Percentiles rank a stretch among this genome's conserved stretches.
Evolutionary conservation across 1,284 basidiomycete species (phyloP).

Genomic region (Ustilago xerochloae): DNA sequence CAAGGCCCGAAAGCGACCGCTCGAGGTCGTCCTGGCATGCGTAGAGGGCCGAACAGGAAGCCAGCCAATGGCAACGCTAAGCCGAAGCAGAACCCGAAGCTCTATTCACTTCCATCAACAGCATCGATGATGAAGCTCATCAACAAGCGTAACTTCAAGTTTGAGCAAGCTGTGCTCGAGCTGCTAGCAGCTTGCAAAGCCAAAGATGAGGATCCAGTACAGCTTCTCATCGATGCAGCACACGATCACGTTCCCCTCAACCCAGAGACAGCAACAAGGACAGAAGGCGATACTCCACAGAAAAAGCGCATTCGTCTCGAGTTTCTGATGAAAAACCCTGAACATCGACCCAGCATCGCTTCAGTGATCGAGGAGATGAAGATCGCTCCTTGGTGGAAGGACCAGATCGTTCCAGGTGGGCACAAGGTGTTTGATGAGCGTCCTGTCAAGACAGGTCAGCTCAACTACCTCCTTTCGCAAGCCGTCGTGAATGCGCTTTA

Average conservation of each 20-base stretch:
- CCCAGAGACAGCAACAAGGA: slow-evolving; percentile 46
- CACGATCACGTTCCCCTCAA: slow-evolving; percentile 61
- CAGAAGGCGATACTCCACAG: slow-evolving; percentile 51
- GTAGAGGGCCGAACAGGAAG: slow-evolving; percentile 37
- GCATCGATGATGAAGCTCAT: slow-evolving; percentile 63
- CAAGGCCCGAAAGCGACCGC: slow-evolving; percentile 67
- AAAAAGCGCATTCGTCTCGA: slow-evolving; percentile 61
- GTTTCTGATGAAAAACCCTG: slow-evolving; percentile 56
- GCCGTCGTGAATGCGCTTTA: slow-evolving; percentile 75
- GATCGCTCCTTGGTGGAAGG: slow-evolving; percentile 61
- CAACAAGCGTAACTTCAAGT: slow-evolving; percentile 64
- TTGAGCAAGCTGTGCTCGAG: slow-evolving; percentile 63
- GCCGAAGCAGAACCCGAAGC: slow-evolving; percentile 33
- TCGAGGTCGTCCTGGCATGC: slow-evolving; percentile 56
- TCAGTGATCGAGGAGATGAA: slow-evolving; percentile 59
- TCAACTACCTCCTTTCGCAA: slow-evolving; percentile 58
- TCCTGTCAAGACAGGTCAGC: slow-evolving; percentile 41
- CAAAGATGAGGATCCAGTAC: slow-evolving; percentile 60
- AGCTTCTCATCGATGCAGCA: slow-evolving; percentile 59
- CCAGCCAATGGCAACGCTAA: slow-evolving; percentile 18
- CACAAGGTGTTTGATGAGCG: slow-evolving; percentile 57
- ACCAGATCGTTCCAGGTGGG: slow-evolving; percentile 66
- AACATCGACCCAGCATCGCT: slow-evolving; percentile 52
- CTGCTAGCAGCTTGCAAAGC: slow-evolving; percentile 59
- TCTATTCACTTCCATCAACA: slow-evolving; percentile 47